These are phyloP conservation scores for Pestalotiopsis sp. DNA, from an alignment of 2,329 filamentous ascomycete species.

Conservation along the genomic window DNA sequence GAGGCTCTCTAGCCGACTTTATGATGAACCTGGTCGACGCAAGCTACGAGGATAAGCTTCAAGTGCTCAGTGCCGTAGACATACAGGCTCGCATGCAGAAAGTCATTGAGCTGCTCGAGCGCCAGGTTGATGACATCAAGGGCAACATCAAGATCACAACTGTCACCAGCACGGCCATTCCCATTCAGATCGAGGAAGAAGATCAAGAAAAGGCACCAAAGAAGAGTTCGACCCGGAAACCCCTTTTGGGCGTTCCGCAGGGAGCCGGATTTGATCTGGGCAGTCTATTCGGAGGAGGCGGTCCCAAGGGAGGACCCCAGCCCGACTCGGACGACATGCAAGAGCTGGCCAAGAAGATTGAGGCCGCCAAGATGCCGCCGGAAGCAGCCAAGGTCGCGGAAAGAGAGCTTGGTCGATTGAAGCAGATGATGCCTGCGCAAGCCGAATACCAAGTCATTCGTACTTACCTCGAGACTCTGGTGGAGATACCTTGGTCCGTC, in stretches of 20 bases:
- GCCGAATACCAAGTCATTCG: slow-evolving; percentile 94
- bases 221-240: slow-evolving; percentile 34
- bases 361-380: slow-evolving; percentile 77
- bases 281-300: slow-evolving; percentile 49
- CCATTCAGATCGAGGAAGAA: slow-evolving; percentile 61
- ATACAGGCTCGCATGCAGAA: slow-evolving; percentile 77
- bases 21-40: slow-evolving; percentile 93
- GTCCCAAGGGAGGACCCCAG: slow-evolving; percentile 62
- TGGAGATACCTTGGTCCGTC: slow-evolving; percentile 91
- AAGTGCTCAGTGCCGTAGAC: slow-evolving; percentile 80
- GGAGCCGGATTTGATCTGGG: slow-evolving; percentile 34
- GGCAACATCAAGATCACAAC: slow-evolving; percentile 85
- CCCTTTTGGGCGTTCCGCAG: slow-evolving; percentile 24
- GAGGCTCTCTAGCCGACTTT: slow-evolving; percentile 88
- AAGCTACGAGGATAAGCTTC: slow-evolving; percentile 87
- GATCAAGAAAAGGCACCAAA: slow-evolving; percentile 51
- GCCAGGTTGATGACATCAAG: slow-evolving; percentile 83
- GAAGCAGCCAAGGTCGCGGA: slow-evolving; percentile 92
- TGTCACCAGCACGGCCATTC: slow-evolving; percentile 68
- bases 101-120: slow-evolving; percentile 81
- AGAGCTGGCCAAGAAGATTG: slow-evolving; percentile 85
- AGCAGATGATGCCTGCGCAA: slow-evolving; percentile 95
- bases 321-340: slow-evolving; percentile 89
- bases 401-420: slow-evolving; percentile 82
- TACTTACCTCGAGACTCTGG: slow-evolving; percentile 90